Base-by-base conservation (phyloP, 768 basidiomycete species). In the Russula dissimulans region DNA sequence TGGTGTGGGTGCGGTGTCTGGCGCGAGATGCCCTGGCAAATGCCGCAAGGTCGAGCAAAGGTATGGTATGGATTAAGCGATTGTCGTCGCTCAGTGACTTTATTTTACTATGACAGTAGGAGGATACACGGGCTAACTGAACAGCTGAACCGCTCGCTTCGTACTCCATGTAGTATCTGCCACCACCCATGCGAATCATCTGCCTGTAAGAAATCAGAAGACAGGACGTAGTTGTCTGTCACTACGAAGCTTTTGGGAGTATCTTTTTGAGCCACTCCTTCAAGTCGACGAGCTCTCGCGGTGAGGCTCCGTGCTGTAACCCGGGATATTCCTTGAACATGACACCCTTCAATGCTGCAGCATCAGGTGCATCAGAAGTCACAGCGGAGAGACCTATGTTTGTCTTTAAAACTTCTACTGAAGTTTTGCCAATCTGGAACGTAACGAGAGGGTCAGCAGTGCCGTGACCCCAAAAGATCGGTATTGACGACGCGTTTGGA, bases 381-480 rank as follows among this genome's bases (percentile, higher is more conserved):
- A 29, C 54, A 3, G 44, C 31, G 5, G 59, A 39, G 14, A 88
- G 75, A 15, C 83, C 81, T 43, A 90, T 68, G 15, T 78, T 66
- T 14, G 75, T 69, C 39, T 77, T 79, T 46, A 95, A 73, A 60
- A 80, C 79, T 7, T 83, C 78, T 41, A 78, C 73, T 8, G 89
- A 87, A 51, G 71, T 71, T 56, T 77, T 69, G 26, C 82, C 82
- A 52, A 83, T 76, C 31, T 77, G 63, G 65, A 77, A 77, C 59
- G 77, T 78, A 56, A 97, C 86, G 26, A 95, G 77, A 7, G 81
- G 84, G 73, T 97, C 94, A 15, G 71, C 77, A 6, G 77, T 79
- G 26, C 93, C 93, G 64, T 93, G 89, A 12, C 88, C 94, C 84
- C 89, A 89, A 73, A 95, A 95, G 32, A 95, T 78, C 1, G 92